Base-by-base conservation (phyloP, 257 asterid species). In the Misopates orontium region DNA sequence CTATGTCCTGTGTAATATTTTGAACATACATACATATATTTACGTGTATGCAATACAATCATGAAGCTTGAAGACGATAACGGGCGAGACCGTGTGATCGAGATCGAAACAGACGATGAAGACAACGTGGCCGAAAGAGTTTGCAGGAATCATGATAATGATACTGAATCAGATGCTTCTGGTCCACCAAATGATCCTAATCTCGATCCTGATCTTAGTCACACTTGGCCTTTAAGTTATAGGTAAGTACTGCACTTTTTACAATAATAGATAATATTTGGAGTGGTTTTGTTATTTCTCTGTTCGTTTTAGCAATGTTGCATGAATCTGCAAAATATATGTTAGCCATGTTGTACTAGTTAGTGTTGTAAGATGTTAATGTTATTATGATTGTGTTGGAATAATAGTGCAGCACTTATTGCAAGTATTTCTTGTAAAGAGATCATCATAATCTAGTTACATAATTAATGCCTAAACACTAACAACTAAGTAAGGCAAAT, bases 211-310 rank as follows among this genome's bases (percentile, higher is more conserved):
- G 78, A 73, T 71, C 24, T 69, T 62, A 64, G 69, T 32, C 71
- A 82, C 32, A 24, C 52, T 19, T 92, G 98, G 98, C 98, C 98
- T 64, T 93, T 87, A 70, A 92, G 91, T 68, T 89, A 84, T 57
- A 74, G 98, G 97, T 92, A 54, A n/a, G 8, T 56, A 14, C 22
- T 42, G 32, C 47, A 15, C 40, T 36, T n/a, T 24, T 9, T 7
- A 18, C 0, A 49, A n/a, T 49, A 49, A 4, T 10, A 0, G n/a
- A n/a, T n/a, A 28, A 20, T 20, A 0, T 44, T 49, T 16, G 73
- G 36, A 19, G 16, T 48, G 8, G 3, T 56, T 45, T 31, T 15
- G 10, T 61, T 16, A 21, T 52, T 57, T 42, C 31, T 17, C 18
- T 59, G 42, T 23, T n/a, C 12, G 18, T 16, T 50, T n/a, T 0